Conservation (phyloP, 495 filamentous ascomycete species). For the Achaetomiella virescens region DNA sequence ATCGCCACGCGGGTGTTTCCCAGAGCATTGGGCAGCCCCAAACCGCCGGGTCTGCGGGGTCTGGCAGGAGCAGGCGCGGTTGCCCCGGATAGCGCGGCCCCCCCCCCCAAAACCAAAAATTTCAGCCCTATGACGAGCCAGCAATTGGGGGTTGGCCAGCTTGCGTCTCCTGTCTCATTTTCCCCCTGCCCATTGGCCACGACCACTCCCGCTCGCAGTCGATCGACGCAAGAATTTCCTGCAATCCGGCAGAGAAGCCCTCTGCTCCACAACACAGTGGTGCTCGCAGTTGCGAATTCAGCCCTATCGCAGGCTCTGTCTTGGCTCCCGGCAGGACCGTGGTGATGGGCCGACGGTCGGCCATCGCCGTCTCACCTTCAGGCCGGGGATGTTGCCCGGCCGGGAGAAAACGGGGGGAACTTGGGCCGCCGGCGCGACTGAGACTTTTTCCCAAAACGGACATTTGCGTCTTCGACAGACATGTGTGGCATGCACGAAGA, state of each 20-base stretch:
- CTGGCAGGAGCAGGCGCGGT: not conserved
- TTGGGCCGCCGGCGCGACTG: slow-evolving; percentile 4
- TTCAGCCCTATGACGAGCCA: slow-evolving; percentile 23
- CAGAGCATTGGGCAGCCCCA: not conserved
- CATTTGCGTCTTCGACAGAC: too few species aligned
- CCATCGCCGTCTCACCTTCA: not conserved
- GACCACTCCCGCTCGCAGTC: not conserved
- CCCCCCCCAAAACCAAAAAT: too few species aligned
- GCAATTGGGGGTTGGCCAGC: slow-evolving; percentile 7
- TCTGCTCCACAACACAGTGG: not conserved
- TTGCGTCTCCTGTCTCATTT: not conserved
- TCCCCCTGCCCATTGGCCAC: slow-evolving; percentile 4
- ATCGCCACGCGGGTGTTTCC: not conserved
- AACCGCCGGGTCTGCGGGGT: not conserved
- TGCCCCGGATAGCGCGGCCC: not conserved
- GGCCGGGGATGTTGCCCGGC: not conserved
- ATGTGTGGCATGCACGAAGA: too few species aligned
- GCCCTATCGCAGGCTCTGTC: too few species aligned
- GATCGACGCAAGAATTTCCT: slow-evolving; percentile 11
- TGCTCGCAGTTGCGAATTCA: slow-evolving; percentile 3
- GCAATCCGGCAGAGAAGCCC: not conserved
- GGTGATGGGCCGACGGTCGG: not conserved
- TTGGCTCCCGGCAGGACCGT: too few species aligned
- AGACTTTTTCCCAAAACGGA: slow-evolving; percentile 4
- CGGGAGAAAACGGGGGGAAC: not conserved